Conservation (phyloP, 1,284 basidiomycete genomes). For the Ceratobasidium theobromae region DNA sequence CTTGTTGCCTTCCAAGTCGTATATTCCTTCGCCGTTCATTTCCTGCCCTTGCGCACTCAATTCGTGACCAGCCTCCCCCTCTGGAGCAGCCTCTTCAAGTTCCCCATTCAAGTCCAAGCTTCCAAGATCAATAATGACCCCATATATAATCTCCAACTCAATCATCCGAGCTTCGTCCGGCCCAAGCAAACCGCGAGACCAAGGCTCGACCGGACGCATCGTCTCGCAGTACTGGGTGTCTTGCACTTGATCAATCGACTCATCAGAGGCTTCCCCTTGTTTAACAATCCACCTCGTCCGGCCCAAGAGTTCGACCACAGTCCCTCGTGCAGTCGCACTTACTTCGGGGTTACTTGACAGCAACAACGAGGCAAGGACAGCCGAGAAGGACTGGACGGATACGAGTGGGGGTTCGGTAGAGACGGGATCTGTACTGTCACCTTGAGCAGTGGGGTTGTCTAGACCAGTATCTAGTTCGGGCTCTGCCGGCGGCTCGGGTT, state of each 20-base stretch:
- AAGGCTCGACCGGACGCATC: constrained; percentile 13
- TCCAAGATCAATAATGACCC: constrained; percentile 87
- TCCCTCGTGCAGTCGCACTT: constrained; percentile 70
- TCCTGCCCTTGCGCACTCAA: background rate
- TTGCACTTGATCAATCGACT: background rate
- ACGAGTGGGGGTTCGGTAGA: constrained; percentile 52
- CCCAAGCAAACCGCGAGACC: background rate
- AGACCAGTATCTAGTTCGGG: background rate
- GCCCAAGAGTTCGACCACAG: constrained; percentile 76
- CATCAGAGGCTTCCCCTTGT: too few species aligned
- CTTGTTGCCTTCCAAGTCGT: background rate
- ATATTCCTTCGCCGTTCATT: background rate
- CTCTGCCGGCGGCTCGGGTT: constrained; percentile 32
- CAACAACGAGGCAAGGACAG: constrained; percentile 85
- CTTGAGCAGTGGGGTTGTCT: too few species aligned
- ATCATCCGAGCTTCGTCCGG: constrained; percentile 50
- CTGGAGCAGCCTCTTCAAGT: background rate
- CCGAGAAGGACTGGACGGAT: constrained; percentile 85
- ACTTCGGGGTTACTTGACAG: constrained; percentile 77
- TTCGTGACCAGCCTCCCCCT: background rate
- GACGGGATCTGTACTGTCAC: constrained; percentile 37
- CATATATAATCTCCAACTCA: constrained; percentile 76
- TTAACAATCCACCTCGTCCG: constrained; percentile 50
- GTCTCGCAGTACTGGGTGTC: constrained; percentile 3
- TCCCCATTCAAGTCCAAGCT: constrained; percentile 60